These are phyloP conservation scores for Kwoniella sp. DNA, from an alignment of 768 basidiomycete genomes.

Conservation along the genomic window DNA sequence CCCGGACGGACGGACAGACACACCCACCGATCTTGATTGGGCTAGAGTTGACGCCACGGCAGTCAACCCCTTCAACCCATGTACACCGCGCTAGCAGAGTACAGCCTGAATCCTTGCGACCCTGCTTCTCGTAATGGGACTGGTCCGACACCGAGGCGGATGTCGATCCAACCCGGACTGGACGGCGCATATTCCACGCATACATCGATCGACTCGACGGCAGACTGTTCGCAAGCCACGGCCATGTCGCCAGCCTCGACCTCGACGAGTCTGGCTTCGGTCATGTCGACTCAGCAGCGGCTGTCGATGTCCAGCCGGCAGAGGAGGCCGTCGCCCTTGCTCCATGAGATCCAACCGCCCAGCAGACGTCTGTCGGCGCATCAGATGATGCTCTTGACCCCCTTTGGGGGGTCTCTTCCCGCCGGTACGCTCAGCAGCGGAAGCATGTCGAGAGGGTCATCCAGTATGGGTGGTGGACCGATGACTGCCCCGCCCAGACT, in stretches of 20 bases:
- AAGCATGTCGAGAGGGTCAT: constrained; percentile 28
- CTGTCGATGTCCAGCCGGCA: constrained; percentile 8
- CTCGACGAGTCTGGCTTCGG: background rate
- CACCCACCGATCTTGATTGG: too few species aligned
- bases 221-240: background rate
- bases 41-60: too few species aligned
- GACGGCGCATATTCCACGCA: too few species aligned
- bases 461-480: constrained; percentile 16
- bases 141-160: background rate
- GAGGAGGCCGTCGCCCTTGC: constrained; percentile 24
- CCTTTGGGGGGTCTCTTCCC: constrained; percentile 32
- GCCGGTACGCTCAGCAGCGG: constrained; percentile 9
- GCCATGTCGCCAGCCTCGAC: constrained; percentile 12
- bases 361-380: constrained; percentile 30
- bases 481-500: constrained; percentile 10
- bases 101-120: constrained; percentile 2
- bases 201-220: background rate
- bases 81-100: constrained; percentile 7
- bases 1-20: too few species aligned
- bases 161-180: too few species aligned
- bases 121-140: background rate
- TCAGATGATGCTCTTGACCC: constrained; percentile 40
- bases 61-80: constrained; percentile 8
- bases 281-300: constrained; percentile 7
- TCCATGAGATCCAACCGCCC: constrained; percentile 45